Evolutionary conservation across 2,329 filamentous ascomycete species (phyloP).

Genomic region (Cladosporium velox): DNA sequence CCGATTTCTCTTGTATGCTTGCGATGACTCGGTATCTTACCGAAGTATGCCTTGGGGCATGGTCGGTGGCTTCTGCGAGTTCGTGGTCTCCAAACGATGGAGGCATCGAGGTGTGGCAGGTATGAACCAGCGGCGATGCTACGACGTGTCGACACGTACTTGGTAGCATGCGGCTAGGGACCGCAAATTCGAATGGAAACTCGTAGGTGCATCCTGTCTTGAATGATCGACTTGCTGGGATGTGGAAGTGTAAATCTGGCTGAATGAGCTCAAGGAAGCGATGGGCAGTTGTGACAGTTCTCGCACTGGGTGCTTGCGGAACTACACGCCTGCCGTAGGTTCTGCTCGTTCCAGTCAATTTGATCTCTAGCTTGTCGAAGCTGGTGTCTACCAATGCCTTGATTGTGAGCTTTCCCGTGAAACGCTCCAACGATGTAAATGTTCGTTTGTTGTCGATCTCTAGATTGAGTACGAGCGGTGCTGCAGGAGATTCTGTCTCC

Average conservation of each 20-base stretch:
- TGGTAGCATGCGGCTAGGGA: conserved; percentile 2
- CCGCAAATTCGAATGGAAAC: conserved; percentile 5
- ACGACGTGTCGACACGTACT: neutral
- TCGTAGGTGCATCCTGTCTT: neutral
- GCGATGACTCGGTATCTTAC: neutral
- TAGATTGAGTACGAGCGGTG: neutral
- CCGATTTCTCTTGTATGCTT: neutral
- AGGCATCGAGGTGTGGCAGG: conserved; percentile 1
- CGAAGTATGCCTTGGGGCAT: neutral
- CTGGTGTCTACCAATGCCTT: neutral
- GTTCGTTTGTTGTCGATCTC: neutral
- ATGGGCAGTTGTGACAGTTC: conserved; percentile 9
- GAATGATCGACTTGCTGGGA: neutral
- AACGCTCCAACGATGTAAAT: neutral
- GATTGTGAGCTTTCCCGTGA: neutral
- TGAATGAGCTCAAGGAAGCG: conserved; percentile 7
- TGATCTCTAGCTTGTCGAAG: neutral
- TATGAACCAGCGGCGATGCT: neutral
- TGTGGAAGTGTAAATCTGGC: neutral
- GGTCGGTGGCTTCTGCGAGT: neutral
- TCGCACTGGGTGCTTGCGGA: neutral
- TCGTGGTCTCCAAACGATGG: conserved; percentile 8
- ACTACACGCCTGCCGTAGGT: conserved; percentile 4
- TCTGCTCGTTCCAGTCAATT: neutral
- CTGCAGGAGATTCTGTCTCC: neutral